Base-by-base conservation (phyloP, 768 basidiomycete genomes). In the Hemileccinum impolitum region DNA sequence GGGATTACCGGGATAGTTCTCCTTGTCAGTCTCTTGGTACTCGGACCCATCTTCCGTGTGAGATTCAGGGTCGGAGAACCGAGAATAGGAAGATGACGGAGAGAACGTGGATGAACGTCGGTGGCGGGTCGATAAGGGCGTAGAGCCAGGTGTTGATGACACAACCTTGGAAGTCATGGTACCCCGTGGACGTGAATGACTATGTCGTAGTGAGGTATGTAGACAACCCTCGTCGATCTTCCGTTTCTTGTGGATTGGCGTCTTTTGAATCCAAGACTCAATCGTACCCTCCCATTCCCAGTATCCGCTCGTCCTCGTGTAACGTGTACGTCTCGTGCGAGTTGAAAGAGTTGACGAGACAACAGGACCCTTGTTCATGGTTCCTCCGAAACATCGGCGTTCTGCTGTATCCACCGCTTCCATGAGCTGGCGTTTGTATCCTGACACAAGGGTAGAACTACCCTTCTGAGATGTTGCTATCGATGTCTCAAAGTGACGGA, bases 341-440 rank as follows among this genome's bases (percentile, higher is more conserved):
- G 47, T 43, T 4, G 45, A 30, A 39, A 25, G 51, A 13, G 32
- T 28, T 21, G 58, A 47, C n/a, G 49, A 32, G 6, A 55, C 41
- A 32, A 53, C 32, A 21, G 60, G 61, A 40, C 60, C 59, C 39
- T 39, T 51, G 37, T 45, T 40, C 15, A 37, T 19, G 38, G 43
- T 47, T 18, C 58, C 44, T 25, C 72, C 74, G 32, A 76, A 77
- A 49, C 75, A 79, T 36, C 71, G 68, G 32, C 64, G 57, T 60
- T 83, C 81, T 11, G 79, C 79, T n/a, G 70, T 70, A 23, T 81
- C 81, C 15, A 79, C 72, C 14, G 61, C 56, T 30, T 71, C 70
- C 45, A 81, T 74, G 15, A 81, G 58, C 41, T 69, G 57, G 26
- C 59, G 61, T n/a, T 72, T 71, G 52, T 74, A 71, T 26, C 56